phyloP scores from a whole-genome alignment of 352 stramenopile species.

The Phytophthora lateralis region DNA sequence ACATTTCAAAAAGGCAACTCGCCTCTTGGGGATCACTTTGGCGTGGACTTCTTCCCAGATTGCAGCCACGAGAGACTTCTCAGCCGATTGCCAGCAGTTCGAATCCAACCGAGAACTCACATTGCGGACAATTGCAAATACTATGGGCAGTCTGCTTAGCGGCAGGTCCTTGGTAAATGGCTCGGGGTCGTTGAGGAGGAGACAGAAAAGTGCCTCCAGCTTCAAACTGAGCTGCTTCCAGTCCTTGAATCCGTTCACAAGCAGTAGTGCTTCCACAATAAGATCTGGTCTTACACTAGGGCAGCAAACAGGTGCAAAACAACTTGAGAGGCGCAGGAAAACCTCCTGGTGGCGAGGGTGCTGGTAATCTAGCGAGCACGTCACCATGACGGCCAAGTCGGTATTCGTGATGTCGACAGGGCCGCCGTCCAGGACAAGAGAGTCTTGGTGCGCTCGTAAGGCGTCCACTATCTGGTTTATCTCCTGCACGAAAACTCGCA shows the following conservation, averaged over 20 bases:
- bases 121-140: conserved; percentile 36
- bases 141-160: conserved; percentile 27
- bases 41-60: conserved; percentile 57
- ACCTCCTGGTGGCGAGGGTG: conserved; percentile 43
- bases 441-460: conserved; percentile 40
- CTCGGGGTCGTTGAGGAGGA: conserved; percentile 34
- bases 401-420: conserved; percentile 44
- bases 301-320: conserved; percentile 51
- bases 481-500: conserved; percentile 45
- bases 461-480: conserved; percentile 57
- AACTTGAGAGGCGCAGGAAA: conserved; percentile 48
- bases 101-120: conserved; percentile 16
- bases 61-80: conserved; percentile 50
- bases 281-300: conserved; percentile 29
- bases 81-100: conserved; percentile 38
- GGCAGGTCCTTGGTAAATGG: conserved; percentile 31
- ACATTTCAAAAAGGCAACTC: conserved; percentile 47
- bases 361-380: conserved; percentile 37
- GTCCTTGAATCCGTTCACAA: conserved; percentile 48
- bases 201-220: conserved; percentile 36
- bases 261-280: conserved; percentile 46
- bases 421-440: conserved; percentile 39
- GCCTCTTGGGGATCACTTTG: conserved; percentile 46
- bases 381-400: conserved; percentile 44
- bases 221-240: conserved; percentile 50